phyloP scores from a whole-genome alignment of 495 filamentous ascomycete genomes.

The Aspergillus haitiensis region DNA sequence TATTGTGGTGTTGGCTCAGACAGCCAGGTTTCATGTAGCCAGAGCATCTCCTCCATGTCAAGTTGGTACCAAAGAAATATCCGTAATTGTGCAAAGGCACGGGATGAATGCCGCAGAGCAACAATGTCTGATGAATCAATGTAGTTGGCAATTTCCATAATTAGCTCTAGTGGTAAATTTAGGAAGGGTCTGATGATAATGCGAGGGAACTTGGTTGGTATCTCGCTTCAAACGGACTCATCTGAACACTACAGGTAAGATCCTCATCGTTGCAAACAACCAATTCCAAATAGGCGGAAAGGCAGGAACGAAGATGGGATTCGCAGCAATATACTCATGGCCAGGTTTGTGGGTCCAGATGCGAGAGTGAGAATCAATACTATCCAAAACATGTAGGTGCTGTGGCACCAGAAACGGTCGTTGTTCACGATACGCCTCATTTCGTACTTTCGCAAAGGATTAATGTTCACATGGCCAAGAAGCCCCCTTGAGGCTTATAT shows the following conservation, averaged over 20 bases:
- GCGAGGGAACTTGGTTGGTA: background rate
- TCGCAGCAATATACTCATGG: constrained; percentile 31
- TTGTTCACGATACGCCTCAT: constrained; percentile 17
- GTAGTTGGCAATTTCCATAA: constrained; percentile 18
- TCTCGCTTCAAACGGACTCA: background rate
- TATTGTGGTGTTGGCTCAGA: background rate
- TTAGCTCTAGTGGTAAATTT: constrained; percentile 28
- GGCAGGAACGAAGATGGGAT: constrained; percentile 29
- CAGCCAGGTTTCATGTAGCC: constrained; percentile 33
- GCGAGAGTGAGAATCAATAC: background rate
- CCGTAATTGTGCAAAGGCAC: constrained; percentile 28
- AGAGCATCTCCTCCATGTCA: constrained; percentile 34
- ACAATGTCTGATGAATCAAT: constrained; percentile 26
- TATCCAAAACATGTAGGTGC: constrained; percentile 7
- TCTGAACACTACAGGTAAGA: background rate
- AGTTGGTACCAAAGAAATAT: constrained; percentile 28
- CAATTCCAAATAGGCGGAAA: constrained; percentile 13
- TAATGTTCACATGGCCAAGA: constrained; percentile 21
- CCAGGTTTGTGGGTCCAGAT: constrained; percentile 24
- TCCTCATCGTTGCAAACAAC: constrained; percentile 10
- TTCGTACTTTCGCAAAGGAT: constrained; percentile 27
- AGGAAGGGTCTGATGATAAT: constrained; percentile 21
- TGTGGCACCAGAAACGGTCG: constrained; percentile 14
- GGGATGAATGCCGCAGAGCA: constrained; percentile 22
- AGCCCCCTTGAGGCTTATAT: constrained; percentile 23